Conservation (phyloP, 345 rosid species). For the Clarkia xantiana region DNA sequence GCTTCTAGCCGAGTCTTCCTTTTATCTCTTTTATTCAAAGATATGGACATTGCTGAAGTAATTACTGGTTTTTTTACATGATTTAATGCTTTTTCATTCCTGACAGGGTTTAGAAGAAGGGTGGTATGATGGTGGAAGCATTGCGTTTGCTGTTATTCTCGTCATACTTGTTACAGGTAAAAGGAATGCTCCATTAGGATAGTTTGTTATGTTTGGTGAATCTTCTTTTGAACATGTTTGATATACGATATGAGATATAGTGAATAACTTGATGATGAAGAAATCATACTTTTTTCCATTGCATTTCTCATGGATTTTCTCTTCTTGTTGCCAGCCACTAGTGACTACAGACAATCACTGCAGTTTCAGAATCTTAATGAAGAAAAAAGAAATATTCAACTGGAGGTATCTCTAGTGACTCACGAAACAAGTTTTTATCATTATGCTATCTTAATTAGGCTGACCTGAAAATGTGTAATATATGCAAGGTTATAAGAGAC, state of each 20-base stretch:
- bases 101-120: conserved; percentile 69
- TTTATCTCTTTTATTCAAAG: too few species aligned
- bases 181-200: conserved; percentile 1
- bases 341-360: conserved; percentile 98
- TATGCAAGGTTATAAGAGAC: conserved; percentile 62
- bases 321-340: conserved; percentile 37
- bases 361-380: conserved; percentile 91
- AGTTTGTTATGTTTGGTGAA: neutral
- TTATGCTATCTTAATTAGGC: neutral
- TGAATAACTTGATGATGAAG: neutral
- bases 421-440: neutral
- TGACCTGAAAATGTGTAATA: too few species aligned
- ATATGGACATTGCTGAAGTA: too few species aligned
- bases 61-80: too few species aligned
- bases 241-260: too few species aligned
- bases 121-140: conserved; percentile 99
- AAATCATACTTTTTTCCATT: too few species aligned
- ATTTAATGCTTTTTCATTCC: neutral
- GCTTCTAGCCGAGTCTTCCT: too few species aligned
- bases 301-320: neutral
- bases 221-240: too few species aligned
- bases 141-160: conserved; percentile 85
- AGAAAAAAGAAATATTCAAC: conserved; percentile 86
- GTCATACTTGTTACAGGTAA: conserved; percentile 91
- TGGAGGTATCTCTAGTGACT: conserved; percentile 48